Evolutionary conservation across 2,329 filamentous ascomycete species (phyloP).

Genomic region (Sporothrix brunneoviolacea): DNA sequence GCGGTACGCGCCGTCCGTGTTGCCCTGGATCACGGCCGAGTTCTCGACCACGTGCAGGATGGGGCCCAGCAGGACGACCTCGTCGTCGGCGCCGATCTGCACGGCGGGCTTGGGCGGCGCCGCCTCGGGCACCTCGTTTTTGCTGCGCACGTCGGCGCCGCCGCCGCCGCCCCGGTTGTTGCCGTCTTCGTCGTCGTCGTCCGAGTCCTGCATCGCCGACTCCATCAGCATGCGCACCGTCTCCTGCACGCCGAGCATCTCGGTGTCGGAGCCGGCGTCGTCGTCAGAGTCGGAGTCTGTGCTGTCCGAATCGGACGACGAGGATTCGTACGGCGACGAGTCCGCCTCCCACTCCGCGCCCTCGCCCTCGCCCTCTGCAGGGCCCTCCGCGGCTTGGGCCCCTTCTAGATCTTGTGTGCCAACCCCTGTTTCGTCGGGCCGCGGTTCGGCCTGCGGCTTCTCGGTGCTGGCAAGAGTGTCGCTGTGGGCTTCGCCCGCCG

Average conservation of each 20-base stretch:
- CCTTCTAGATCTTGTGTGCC: background rate
- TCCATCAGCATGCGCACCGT: constrained; percentile 80
- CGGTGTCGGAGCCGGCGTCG: constrained; percentile 55
- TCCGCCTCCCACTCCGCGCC: constrained; percentile 71
- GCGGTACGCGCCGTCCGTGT: constrained; percentile 70
- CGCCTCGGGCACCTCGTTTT: constrained; percentile 68
- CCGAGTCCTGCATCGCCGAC: constrained; percentile 60
- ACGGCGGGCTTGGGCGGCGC: constrained; percentile 69
- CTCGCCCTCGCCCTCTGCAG: background rate
- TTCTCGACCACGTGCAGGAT: constrained; percentile 75
- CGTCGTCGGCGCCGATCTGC: constrained; percentile 67
- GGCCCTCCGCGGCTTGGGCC: background rate
- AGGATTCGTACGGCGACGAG: constrained; percentile 69
- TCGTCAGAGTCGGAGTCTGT: constrained; percentile 54
- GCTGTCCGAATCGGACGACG: constrained; percentile 21
- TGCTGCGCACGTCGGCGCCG: constrained; percentile 59
- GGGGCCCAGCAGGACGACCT: constrained; percentile 66
- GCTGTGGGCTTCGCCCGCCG: background rate
- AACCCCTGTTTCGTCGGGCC: background rate
- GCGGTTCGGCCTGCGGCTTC: background rate
- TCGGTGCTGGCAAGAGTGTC: no score
- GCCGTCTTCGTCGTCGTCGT: constrained; percentile 30
- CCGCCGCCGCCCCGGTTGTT: constrained; percentile 25
- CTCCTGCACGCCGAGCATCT: constrained; percentile 72
- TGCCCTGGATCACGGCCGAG: constrained; percentile 70